Conservation (phyloP, 306 rosid species). For the Prosopis cineraria region DNA sequence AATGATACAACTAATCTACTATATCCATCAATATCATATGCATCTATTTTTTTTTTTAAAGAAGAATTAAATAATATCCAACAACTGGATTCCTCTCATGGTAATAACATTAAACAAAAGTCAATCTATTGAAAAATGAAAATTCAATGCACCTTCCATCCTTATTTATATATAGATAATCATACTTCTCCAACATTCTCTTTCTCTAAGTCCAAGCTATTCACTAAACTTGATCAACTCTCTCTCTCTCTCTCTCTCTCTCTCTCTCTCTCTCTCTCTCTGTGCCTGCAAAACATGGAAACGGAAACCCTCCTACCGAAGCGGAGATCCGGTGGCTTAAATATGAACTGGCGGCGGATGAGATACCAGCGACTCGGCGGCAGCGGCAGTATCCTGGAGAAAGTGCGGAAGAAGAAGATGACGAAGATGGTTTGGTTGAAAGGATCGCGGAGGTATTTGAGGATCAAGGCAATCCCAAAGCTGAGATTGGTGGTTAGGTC, state of each 20-base stretch:
- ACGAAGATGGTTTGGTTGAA: constrained; percentile 28
- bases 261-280: not conserved
- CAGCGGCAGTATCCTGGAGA: too few relatives aligned
- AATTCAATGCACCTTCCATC: too few relatives aligned
- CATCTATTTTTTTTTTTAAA: not conserved
- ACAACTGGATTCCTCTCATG: not conserved
- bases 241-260: not conserved
- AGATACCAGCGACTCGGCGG: constrained; percentile 45
- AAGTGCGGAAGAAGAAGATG: constrained; percentile 24
- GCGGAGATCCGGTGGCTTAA: constrained; percentile 30
- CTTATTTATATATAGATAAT: not conserved
- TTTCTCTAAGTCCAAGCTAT: not conserved
- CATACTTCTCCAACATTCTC: not conserved
- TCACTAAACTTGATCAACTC: not conserved
- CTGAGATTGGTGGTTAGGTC: constrained; percentile 41
- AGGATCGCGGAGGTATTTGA: constrained; percentile 42
- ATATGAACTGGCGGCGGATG: constrained; percentile 42
- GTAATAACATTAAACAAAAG: not conserved
- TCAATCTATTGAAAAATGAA: not conserved
- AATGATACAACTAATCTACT: not conserved
- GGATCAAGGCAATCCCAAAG: constrained; percentile 42
- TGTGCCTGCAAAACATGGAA: constrained; percentile 39
- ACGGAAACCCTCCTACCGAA: constrained; percentile 42
- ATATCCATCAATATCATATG: not conserved
- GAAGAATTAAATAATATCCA: too few relatives aligned